phyloP scores from a whole-genome alignment of 148 eudicot genomes.

The Diospyros kaki region DNA sequence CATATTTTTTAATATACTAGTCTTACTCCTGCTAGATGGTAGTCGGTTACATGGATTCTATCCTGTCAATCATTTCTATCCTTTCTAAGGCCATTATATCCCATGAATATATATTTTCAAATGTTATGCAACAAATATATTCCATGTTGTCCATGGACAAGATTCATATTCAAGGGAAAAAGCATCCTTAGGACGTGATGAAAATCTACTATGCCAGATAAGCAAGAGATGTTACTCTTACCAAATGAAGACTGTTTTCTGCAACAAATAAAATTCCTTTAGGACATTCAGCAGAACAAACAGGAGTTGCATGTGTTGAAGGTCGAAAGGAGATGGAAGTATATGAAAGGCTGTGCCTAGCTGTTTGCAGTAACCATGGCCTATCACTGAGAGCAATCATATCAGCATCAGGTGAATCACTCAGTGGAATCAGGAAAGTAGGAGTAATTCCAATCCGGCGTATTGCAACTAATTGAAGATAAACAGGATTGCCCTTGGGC shows the following conservation, averaged over 20 bases:
- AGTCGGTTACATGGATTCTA: too few species aligned
- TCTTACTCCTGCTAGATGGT: too few species aligned
- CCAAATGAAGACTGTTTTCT: conserved; percentile 88
- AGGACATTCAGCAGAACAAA: conserved; percentile 79
- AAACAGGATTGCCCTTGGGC: conserved; percentile 51
- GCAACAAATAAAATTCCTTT: conserved; percentile 91
- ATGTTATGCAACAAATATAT: background rate
- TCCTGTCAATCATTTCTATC: too few species aligned
- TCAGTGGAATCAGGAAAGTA: conserved; percentile 76
- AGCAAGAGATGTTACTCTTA: conserved; percentile 31
- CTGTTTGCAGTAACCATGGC: conserved; percentile 96
- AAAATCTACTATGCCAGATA: background rate
- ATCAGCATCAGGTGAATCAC: conserved; percentile 71
- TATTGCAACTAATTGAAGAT: conserved; percentile 73
- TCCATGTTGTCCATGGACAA: background rate
- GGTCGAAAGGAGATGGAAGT: conserved; percentile 88
- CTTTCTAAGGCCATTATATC: too few species aligned
- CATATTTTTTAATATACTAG: too few species aligned
- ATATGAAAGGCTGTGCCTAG: conserved; percentile 86
- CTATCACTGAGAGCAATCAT: conserved; percentile 92
- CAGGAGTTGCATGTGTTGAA: conserved; percentile 92
- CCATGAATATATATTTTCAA: background rate
- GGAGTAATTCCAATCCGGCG: conserved; percentile 94
- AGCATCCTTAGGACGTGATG: background rate
- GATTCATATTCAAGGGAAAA: conserved; percentile 3